phyloP scores from a whole-genome alignment of 768 basidiomycete genomes.

The Chiua virens region DNA sequence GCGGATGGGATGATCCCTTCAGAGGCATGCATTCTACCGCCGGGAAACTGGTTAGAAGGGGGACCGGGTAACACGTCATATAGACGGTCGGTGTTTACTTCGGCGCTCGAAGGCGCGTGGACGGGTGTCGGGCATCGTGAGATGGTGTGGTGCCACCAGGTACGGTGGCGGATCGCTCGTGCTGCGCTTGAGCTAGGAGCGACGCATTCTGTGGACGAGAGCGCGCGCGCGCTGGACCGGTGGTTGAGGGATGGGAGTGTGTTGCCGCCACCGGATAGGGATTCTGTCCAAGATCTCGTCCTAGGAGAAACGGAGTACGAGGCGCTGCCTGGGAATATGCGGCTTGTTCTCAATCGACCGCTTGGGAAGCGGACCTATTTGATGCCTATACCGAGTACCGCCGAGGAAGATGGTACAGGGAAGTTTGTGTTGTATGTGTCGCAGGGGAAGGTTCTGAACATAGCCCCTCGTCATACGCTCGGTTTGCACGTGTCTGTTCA shows the following conservation, averaged over 20 bases:
- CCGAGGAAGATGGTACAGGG: background rate
- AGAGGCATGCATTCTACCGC: conserved; percentile 74
- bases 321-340: conserved; percentile 35
- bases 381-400: conserved; percentile 37
- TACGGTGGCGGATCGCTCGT: conserved; percentile 85
- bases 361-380: conserved; percentile 46
- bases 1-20: conserved; percentile 91
- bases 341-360: conserved; percentile 47
- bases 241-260: conserved; percentile 70
- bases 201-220: conserved; percentile 20
- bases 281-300: conserved; percentile 5
- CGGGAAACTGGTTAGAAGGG: conserved; percentile 18
- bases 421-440: conserved; percentile 61
- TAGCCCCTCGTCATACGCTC: conserved; percentile 49
- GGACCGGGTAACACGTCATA: conserved; percentile 29
- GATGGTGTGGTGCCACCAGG: conserved; percentile 99
- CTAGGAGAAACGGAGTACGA: conserved; percentile 30
- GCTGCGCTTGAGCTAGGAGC: conserved; percentile 67
- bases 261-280: conserved; percentile 34
- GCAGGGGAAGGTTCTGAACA: conserved; percentile 50
- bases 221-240: conserved; percentile 46
- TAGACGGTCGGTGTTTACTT: conserved; percentile 75
- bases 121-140: conserved; percentile 94
- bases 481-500: conserved; percentile 49
- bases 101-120: conserved; percentile 88